phyloP scores from a whole-genome alignment of 2,329 filamentous ascomycete genomes.

The Diaporthe sp. region DNA sequence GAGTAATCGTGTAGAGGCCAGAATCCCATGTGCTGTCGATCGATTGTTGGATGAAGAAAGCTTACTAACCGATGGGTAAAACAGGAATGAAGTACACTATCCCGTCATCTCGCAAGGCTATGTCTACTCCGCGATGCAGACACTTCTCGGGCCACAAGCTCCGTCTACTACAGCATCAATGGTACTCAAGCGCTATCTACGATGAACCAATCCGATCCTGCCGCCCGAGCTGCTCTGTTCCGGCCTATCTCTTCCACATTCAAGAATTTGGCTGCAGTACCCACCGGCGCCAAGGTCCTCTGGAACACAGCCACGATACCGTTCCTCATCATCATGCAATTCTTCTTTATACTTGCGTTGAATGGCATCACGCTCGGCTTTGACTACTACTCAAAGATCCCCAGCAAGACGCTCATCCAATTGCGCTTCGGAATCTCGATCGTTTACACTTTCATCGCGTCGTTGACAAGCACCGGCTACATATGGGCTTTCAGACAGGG shows the following conservation, averaged over 20 bases:
- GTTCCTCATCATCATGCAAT: constrained; percentile 9
- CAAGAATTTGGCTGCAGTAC: not conserved
- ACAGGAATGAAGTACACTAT: constrained; percentile 17
- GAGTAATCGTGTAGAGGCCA: too few species aligned
- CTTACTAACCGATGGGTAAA: not conserved
- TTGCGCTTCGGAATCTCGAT: not conserved
- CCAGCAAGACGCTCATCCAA: not conserved
- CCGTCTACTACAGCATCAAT: constrained; percentile 15
- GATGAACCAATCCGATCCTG: not conserved
- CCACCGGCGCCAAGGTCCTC: not conserved
- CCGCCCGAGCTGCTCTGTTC: not conserved
- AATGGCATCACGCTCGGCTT: constrained; percentile 8
- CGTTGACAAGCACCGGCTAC: not conserved
- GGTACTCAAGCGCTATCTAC: not conserved
- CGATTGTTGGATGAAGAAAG: not conserved
- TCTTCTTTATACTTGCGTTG: constrained; percentile 16
- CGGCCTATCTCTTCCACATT: constrained; percentile 9
- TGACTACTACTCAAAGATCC: constrained; percentile 1
- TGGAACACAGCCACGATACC: constrained; percentile 2
- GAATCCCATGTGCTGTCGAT: not conserved
- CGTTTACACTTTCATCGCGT: constrained; percentile 4
- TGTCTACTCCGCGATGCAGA: not conserved
- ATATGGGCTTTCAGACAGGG: not conserved
- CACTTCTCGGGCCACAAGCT: not conserved
- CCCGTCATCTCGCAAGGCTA: not conserved